Conservation (phyloP, 1,284 basidiomycete species). For the Omphalotus olearius region DNA sequence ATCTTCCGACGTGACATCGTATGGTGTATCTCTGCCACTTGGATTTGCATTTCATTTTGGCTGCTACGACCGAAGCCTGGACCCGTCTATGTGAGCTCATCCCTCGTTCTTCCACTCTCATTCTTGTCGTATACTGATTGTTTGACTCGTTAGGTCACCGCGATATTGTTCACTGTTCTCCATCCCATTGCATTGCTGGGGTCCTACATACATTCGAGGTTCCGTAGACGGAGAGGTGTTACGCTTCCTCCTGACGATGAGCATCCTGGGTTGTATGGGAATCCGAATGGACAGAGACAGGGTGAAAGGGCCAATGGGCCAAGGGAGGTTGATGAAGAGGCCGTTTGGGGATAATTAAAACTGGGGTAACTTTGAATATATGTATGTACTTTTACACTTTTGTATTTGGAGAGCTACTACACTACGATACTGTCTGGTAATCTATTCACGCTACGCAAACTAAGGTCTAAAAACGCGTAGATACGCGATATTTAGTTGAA, state of each 20-base stretch:
- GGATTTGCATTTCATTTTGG: slow-evolving; percentile 67
- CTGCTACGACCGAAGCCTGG: slow-evolving; percentile 53
- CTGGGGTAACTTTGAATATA: too few species aligned
- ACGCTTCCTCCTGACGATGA: slow-evolving; percentile 40
- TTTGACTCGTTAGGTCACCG: slow-evolving; percentile 39
- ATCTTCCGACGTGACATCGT: slow-evolving; percentile 57
- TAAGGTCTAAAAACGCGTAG: too few species aligned
- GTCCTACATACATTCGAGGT: slow-evolving; percentile 31
- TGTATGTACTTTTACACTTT: too few species aligned
- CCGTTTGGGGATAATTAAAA: slow-evolving; percentile 19
- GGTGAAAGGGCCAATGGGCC: slow-evolving; percentile 21
- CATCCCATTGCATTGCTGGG: slow-evolving; percentile 52
- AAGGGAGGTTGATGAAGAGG: slow-evolving; percentile 30
- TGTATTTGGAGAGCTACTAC: too few species aligned
- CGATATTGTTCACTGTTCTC: slow-evolving; percentile 52
- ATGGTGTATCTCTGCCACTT: slow-evolving; percentile 67
- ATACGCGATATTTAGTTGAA: too few species aligned
- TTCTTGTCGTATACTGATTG: background rate
- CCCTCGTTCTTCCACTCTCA: background rate
- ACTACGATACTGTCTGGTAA: too few species aligned
- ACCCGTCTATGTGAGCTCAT: slow-evolving; percentile 51
- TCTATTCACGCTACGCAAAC: too few species aligned
- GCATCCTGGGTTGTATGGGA: slow-evolving; percentile 17
- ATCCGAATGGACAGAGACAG: background rate
- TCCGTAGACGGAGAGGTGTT: slow-evolving; percentile 30